A percentile compares a stretch with the other conserved stretches of the same genome.
Conservation (phyloP, 371 early-diverging fungal genomes). For the Mortierella sp. region DNA sequence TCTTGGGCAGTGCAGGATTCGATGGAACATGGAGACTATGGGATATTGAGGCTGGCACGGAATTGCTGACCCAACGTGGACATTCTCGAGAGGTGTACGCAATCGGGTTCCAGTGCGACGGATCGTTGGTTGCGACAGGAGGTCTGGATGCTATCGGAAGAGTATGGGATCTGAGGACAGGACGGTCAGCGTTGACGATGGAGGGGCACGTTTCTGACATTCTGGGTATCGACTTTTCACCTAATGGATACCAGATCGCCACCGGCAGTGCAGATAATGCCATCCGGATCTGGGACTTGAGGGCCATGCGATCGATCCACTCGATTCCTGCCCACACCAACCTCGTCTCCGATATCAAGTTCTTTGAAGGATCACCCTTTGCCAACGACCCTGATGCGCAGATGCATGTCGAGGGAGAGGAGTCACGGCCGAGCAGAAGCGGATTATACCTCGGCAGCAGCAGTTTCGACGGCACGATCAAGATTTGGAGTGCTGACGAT, state of each 20-base stretch:
- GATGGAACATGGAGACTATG: constrained; percentile 97
- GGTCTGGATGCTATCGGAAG: constrained; percentile 93
- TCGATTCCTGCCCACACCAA: constrained; percentile 95
- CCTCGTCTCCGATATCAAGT: constrained; percentile 88
- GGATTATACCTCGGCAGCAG: constrained; percentile 79
- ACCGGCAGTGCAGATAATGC: constrained; percentile 89
- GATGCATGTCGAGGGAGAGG: constrained; percentile 53
- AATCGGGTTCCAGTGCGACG: constrained; percentile 93
- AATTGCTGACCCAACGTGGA: constrained; percentile 93
- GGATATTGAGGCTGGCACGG: constrained; percentile 85
- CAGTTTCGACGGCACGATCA: constrained; percentile 93
- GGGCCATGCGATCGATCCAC: constrained; percentile 81
- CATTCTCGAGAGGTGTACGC: constrained; percentile 94
- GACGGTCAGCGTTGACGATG: constrained; percentile 89
- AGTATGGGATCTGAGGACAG: constrained; percentile 97
- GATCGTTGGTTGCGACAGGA: constrained; percentile 91
- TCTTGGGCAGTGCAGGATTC: constrained; percentile 90
- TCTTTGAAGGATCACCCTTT: constrained; percentile 63
- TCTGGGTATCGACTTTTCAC: constrained; percentile 90
- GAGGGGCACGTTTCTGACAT: constrained; percentile 95
- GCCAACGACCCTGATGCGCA: constrained; percentile 1
- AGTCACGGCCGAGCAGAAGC: constrained; percentile 30
- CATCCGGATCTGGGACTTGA: constrained; percentile 93
- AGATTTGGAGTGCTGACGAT: constrained; percentile 95
- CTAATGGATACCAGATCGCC: constrained; percentile 87